Percentiles rank a stretch among this genome's conserved stretches.
phyloP scores from a whole-genome alignment of 139 green algal genomes.

The Chlorella sp. region DNA sequence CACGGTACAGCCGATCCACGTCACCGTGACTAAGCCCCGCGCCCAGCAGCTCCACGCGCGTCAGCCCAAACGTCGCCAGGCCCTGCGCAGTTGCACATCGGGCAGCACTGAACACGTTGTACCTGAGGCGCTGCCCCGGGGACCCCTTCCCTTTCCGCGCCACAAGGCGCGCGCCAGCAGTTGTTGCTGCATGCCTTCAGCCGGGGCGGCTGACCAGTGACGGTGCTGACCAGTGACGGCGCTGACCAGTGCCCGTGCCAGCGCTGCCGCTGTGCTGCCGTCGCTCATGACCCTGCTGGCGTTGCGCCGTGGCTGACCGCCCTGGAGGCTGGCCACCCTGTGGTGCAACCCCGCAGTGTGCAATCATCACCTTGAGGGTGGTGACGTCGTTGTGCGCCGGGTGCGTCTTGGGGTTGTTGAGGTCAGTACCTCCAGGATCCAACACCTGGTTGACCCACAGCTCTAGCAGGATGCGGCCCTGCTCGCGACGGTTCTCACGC shows the following conservation, averaged over 20 bases:
- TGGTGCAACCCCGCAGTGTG: no score
- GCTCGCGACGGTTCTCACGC: slow-evolving; percentile 14
- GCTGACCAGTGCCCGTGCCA: no score
- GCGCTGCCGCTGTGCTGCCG: no score
- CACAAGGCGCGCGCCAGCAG: no score
- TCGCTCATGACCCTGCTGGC: no score
- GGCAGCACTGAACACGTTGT: background rate
- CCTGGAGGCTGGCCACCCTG: no score
- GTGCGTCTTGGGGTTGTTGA: slow-evolving; percentile 1
- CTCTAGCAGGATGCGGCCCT: slow-evolving; percentile 31
- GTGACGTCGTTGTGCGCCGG: slow-evolving; percentile 13
- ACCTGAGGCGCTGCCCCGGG: no score
- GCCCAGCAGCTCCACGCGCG: slow-evolving; percentile 30
- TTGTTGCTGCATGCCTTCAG: no score
- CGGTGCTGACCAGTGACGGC: no score
- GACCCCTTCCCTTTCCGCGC: no score
- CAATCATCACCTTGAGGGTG: slow-evolving; percentile 25
- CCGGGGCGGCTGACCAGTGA: no score
- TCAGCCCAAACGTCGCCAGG: slow-evolving; percentile 24
- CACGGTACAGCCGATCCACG: slow-evolving; percentile 40
- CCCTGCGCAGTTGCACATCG: slow-evolving; percentile 4
- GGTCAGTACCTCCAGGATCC: slow-evolving; percentile 4
- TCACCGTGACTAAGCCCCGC: slow-evolving; percentile 32
- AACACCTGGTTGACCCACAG: slow-evolving; percentile 43
- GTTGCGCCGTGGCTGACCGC: no score